Percentiles rank a stretch among this genome's conserved stretches.
phyloP scores from a whole-genome alignment of 371 early-diverging fungal genomes.

The Zopfochytrium polystomum region DNA sequence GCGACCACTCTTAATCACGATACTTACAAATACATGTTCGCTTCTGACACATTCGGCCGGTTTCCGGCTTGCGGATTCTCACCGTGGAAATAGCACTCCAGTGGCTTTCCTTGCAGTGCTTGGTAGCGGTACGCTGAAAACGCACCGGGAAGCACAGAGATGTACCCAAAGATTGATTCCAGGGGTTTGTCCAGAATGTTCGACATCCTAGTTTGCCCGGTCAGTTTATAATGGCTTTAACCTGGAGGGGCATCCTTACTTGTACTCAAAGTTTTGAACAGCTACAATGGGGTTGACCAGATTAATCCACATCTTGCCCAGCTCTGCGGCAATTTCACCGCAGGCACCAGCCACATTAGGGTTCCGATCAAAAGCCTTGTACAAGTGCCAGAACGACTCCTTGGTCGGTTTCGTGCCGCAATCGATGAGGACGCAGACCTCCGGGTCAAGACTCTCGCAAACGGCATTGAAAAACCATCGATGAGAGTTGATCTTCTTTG shows the following conservation, averaged over 20 bases:
- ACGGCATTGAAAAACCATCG: conserved; percentile 97
- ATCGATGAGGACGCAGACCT: conserved; percentile 85
- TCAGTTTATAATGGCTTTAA: conserved; percentile 33
- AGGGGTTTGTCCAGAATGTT: conserved; percentile 96
- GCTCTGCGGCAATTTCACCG: conserved; percentile 91
- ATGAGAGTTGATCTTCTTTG: conserved; percentile 82
- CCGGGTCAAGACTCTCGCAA: conserved; percentile 75
- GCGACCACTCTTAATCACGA: neutral
- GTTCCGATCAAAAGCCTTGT: conserved; percentile 91
- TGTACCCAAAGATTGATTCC: conserved; percentile 74
- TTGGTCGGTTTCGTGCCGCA: conserved; percentile 88
- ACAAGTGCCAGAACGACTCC: conserved; percentile 81
- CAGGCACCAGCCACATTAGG: conserved; percentile 83
- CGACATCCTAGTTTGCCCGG: conserved; percentile 63
- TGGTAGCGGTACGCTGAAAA: conserved; percentile 93
- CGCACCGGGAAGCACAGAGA: conserved; percentile 76
- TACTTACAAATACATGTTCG: conserved; percentile 63
- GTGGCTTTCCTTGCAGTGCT: conserved; percentile 84
- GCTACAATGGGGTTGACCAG: conserved; percentile 55
- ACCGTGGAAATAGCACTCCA: conserved; percentile 89
- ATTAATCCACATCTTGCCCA: conserved; percentile 46
- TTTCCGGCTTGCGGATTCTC: conserved; percentile 60
- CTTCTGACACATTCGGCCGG: conserved; percentile 46
- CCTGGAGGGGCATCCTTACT: conserved; percentile 46
- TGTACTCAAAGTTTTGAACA: conserved; percentile 81